Evolutionary conservation across 345 rosid species (phyloP).

Genomic region (Hevea brasiliensis): DNA sequence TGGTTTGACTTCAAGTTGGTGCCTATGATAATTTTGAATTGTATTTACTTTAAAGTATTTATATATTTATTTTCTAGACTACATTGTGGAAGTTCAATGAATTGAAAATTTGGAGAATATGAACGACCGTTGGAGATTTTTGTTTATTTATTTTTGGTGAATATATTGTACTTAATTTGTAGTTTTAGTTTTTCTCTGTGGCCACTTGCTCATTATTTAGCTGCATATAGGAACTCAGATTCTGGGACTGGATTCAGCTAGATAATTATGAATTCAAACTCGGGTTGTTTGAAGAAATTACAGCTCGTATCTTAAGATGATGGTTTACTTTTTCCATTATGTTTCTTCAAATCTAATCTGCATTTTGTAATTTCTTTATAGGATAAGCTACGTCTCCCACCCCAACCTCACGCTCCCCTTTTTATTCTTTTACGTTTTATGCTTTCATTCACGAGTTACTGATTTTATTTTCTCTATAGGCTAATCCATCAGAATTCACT

Average conservation of each 20-base stretch:
- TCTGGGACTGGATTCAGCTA: no score
- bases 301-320: not conserved
- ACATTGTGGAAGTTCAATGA: not conserved
- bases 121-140: not conserved
- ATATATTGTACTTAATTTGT: not conserved
- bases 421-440: not conserved
- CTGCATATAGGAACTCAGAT: no score
- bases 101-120: not conserved
- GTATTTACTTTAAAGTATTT: no score
- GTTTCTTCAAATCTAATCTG: not conserved
- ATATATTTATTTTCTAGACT: not conserved
- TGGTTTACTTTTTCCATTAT: not conserved
- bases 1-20: not conserved
- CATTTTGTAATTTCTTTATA: not conserved
- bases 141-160: not conserved
- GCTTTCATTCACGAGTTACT: not conserved
- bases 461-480: slow-evolving; percentile 25
- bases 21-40: not conserved
- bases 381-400: not conserved
- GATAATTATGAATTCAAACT: no score
- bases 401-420: no score
- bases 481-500: slow-evolving; percentile 61
- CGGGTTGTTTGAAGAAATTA: no score
- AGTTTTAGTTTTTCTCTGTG: no score
- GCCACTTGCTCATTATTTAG: no score